Evolutionary conservation across 2,329 filamentous ascomycete species (phyloP).

Genomic region (Colletotrichum australisinense): DNA sequence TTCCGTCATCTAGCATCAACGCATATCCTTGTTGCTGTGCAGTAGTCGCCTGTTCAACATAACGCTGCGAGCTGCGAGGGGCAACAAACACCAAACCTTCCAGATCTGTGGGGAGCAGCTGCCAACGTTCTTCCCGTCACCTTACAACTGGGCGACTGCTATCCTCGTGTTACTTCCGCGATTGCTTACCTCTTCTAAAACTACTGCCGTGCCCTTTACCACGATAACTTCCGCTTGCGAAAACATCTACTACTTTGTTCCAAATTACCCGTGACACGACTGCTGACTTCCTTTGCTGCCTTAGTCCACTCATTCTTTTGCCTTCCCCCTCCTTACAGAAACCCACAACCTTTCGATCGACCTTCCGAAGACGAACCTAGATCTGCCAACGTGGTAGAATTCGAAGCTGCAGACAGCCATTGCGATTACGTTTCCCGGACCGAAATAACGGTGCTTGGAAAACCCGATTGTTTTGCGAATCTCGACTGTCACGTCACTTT

Average conservation of each 20-base stretch:
- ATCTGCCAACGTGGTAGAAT: background rate
- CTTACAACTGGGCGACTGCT: slow-evolving; percentile 1
- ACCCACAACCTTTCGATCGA: slow-evolving; percentile 8
- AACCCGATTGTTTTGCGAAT: background rate
- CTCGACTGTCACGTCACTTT: slow-evolving; percentile 5
- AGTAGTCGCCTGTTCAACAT: slow-evolving; percentile 24
- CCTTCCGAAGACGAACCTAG: background rate
- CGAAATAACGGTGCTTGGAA: background rate
- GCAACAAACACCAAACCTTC: background rate
- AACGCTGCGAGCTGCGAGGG: background rate
- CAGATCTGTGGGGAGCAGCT: background rate
- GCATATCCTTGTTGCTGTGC: slow-evolving; percentile 15
- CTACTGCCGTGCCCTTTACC: background rate
- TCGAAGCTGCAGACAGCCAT: background rate
- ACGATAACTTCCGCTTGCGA: slow-evolving; percentile 16
- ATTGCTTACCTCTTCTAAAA: slow-evolving; percentile 15
- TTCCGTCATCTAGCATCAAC: slow-evolving; percentile 28
- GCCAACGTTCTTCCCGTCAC: background rate
- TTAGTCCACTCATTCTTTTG: slow-evolving; percentile 12
- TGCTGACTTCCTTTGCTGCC: slow-evolving; percentile 20
- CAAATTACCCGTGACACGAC: slow-evolving; percentile 14
- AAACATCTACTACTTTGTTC: background rate
- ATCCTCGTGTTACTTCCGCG: background rate
- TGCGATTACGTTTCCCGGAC: background rate
- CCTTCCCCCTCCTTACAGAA: background rate